Evolutionary conservation across 495 filamentous ascomycete species (phyloP).

Genomic region (Acidiella bohemica): DNA sequence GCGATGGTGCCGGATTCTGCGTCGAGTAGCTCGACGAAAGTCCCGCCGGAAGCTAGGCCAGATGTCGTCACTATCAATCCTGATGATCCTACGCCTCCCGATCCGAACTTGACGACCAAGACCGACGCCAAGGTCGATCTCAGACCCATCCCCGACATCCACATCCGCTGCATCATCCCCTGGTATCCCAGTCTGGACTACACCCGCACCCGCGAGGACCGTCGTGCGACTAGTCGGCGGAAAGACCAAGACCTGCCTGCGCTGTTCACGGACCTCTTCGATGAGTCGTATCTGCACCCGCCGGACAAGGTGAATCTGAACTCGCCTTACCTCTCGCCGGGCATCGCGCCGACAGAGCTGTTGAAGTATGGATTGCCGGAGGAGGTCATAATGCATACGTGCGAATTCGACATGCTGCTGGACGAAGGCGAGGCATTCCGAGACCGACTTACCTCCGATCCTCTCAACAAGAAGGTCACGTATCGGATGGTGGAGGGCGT

Average conservation of each 20-base stretch:
- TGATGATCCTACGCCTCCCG: background rate
- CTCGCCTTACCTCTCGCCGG: conserved; percentile 52
- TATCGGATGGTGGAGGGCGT: conserved; percentile 61
- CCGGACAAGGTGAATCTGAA: conserved; percentile 34
- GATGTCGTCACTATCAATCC: background rate
- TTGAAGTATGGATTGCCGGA: conserved; percentile 40
- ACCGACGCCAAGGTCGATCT: background rate
- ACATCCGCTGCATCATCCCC: conserved; percentile 46
- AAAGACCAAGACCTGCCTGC: conserved; percentile 61
- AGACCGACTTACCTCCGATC: conserved; percentile 39
- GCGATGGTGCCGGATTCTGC: background rate
- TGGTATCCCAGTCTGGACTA: conserved; percentile 86
- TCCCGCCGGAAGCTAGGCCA: background rate
- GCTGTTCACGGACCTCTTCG: conserved; percentile 72
- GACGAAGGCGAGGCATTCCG: conserved; percentile 61
- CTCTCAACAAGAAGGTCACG: conserved; percentile 56
- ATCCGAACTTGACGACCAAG: background rate
- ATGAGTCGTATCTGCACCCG: conserved; percentile 62
- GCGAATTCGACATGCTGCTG: conserved; percentile 85
- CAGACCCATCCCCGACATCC: conserved; percentile 21
- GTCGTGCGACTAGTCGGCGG: conserved; percentile 48
- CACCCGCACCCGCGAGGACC: conserved; percentile 55
- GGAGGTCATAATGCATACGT: conserved; percentile 60
- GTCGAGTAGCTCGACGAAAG: conserved; percentile 11
- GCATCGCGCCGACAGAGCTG: conserved; percentile 41